Conservation (phyloP, 176 grass and related monocot genomes). For the Triticum timopheevii region DNA sequence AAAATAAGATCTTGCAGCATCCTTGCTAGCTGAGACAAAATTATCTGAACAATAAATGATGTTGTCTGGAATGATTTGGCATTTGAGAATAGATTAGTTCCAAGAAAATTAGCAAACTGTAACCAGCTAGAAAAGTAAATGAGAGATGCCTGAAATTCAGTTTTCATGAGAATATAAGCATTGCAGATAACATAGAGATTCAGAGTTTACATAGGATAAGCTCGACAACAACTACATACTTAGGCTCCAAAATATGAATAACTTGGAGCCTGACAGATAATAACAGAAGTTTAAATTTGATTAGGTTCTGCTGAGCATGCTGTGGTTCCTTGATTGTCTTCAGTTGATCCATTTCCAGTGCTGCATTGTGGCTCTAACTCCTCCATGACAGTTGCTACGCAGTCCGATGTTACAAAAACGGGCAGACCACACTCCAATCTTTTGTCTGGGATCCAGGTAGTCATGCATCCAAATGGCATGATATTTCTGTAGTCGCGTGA, state of each 20-base stretch:
- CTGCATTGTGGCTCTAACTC: background rate
- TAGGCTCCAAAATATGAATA: background rate
- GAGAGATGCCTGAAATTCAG: too few species aligned
- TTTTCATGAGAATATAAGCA: background rate
- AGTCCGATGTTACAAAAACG: background rate
- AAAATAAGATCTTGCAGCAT: background rate
- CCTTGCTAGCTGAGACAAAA: background rate
- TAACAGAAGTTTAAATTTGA: background rate
- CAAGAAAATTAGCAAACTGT: background rate
- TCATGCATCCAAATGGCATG: background rate
- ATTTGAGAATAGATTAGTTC: background rate
- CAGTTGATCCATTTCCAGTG: background rate
- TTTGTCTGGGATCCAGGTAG: slow-evolving; percentile 29
- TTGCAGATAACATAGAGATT: background rate
- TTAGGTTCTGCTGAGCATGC: background rate
- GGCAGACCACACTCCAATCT: background rate
- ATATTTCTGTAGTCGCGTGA: background rate
- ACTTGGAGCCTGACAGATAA: background rate
- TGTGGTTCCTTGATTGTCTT: background rate
- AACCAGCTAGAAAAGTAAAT: background rate
- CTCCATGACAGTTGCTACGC: background rate
- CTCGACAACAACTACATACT: background rate
- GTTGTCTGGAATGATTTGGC: background rate
- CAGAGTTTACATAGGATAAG: slow-evolving; percentile 4
- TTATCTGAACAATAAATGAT: too few species aligned